Evolutionary conservation across 116 monocot species (phyloP), one percentile per base, ranked within the genome.

Genomic region (Trichopus zeylanicus): DNA sequence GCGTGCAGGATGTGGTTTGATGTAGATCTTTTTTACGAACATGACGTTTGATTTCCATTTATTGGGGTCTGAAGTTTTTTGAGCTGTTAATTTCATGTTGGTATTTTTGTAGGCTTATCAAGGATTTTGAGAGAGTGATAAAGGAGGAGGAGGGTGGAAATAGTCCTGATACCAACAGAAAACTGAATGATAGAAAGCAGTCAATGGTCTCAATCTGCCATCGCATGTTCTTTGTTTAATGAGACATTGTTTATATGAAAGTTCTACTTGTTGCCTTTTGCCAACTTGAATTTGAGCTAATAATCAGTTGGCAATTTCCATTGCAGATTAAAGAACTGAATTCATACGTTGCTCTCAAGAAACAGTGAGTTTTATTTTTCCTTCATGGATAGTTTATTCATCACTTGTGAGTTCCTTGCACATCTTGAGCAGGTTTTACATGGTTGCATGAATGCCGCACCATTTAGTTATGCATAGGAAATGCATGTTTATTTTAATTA

Each of bases 261-360:
- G n/a, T 42, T 3, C n/a, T 42, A 42, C 42, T 42, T 42, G 0
- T 37, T n/a, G 37, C 35, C 21, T 34, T n/a, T n/a, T n/a, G n/a
- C n/a, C n/a, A n/a, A 64, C 25, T 64, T 22, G 49, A 22, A 49
- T 20, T 49, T 49, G 19, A n/a, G 22, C 20, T 22, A n/a, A n/a
- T 49, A 49, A 49, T 24, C 9, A 9, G 22, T 49, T 3, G 7
- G 21, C 8, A n/a, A 49, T 13, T 66, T 55, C 19, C 68, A 48
- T 83, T 84, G 69, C 84, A 92, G 92, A 75, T 93, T 51, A 93
- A 88, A 71, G 92, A 93, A 58, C 42, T 93, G 64, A 93, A 88
- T 57, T 93, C 88, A 26, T 93, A 71, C 66, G 92, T 93, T 65
- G 84, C 92, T 61, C 72, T 82, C 10, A 93, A 88, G 73, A 88